Percentiles rank a stretch among this genome's conserved stretches.
These are phyloP conservation scores for Pleurotus sapidus DNA, from an alignment of 768 basidiomycete species.

Conservation along the genomic window DNA sequence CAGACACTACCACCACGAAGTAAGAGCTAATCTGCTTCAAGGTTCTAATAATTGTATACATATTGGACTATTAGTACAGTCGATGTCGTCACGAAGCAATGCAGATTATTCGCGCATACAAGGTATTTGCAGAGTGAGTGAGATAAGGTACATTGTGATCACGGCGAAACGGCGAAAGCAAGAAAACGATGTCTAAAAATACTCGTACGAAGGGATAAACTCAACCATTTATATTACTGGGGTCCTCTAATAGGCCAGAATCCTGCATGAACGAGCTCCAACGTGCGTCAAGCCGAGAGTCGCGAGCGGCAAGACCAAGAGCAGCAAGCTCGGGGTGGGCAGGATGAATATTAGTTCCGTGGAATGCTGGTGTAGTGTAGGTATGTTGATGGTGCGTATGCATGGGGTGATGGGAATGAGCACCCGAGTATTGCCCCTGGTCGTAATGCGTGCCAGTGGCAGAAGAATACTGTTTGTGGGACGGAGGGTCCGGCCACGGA, in stretches of 20 bases:
- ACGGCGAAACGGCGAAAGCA: too few species aligned
- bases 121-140: too few species aligned
- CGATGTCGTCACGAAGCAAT: too few species aligned
- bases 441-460: not conserved
- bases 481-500: not conserved
- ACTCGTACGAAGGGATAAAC: not conserved
- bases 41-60: too few species aligned
- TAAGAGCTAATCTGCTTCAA: not conserved
- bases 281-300: constrained; percentile 51
- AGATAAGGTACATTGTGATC: too few species aligned
- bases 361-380: constrained; percentile 5
- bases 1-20: constrained; percentile 45
- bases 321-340: constrained; percentile 47
- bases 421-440: not conserved
- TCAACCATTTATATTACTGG: constrained; percentile 16
- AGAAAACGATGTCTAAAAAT: not conserved
- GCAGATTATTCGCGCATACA: too few species aligned
- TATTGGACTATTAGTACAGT: too few species aligned
- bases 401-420: constrained; percentile 1
- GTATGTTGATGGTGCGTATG: constrained; percentile 10
- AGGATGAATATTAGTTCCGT: constrained; percentile 16
- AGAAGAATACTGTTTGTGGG: too few species aligned
- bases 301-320: constrained; percentile 57
- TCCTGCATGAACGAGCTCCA: constrained; percentile 66
- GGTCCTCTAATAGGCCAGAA: constrained; percentile 38